Base-by-base conservation (phyloP, 352 stramenopile genomes). In the Pythium pyrilobum region DNA sequence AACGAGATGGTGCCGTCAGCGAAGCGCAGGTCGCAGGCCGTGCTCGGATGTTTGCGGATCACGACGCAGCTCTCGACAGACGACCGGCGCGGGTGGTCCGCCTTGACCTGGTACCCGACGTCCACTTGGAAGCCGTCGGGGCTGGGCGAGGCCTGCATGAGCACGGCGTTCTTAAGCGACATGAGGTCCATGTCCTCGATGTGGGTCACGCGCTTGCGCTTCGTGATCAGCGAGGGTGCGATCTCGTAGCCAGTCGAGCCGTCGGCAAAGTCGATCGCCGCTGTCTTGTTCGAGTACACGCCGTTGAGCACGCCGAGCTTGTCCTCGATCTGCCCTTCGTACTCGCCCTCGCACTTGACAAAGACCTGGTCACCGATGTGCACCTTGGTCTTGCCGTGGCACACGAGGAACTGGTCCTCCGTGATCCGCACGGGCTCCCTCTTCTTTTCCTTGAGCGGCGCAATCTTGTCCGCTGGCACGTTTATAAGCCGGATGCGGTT, bases 281-380 rank as follows among this genome's bases (percentile, higher is more conserved):
- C 80, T 0, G 80, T 88, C 60, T 66, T 70, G 40, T 88, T 88
- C 15, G 77, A 87, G 52, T 86, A 90, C n/a, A 90, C 66, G 16
- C 80, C 80, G 32, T 90, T 90, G 1, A 90, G 50, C 36, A 86
- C 64, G 1, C 80, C 80, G 16, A 88, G 45, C 38, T 88, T 90
- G 23, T 88, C 73, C 53, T 88, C 77, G 4, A 66, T 52, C 24
- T 70, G 43, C 32, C 59, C 69, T 29, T 85, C 75, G 31, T 70
- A 61, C 23, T 88, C 77, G 21, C 69, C 67, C 31, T 79, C 70
- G 44, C 73, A 87, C 39, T 80, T 75, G 46, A 88, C 80, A 29
- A 79, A 75, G 11, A 90, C 76, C 51, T 88, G 80, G 42, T 90
- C 80, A n/a, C 80, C 80, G 25, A 90, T 88, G 61, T 82, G 77